Evolutionary conservation across 2,329 filamentous ascomycete genomes (phyloP), one percentile per base, ranked within the genome.

Genomic region (Proliferodiscus dingleyae): DNA sequence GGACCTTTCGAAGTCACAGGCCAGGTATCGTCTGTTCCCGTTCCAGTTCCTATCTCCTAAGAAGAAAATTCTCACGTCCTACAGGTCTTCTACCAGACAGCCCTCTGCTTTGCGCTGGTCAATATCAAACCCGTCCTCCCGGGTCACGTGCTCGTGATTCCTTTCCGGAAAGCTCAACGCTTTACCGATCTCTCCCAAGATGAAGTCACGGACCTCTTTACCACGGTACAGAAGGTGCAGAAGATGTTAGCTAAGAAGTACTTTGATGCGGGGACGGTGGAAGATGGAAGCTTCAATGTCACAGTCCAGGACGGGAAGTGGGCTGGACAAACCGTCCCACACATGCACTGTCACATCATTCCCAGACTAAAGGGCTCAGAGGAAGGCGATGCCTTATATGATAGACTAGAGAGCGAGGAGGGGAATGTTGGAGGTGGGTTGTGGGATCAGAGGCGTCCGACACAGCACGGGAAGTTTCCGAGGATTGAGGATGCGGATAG

Each of bases 91-190:
- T 80, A 94, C 67, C 74, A 75, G 54, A 95, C 90, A 1, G 74
- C 78, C 1, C 75, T 85, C 59, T 87, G 84, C 57, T 96, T 89
- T 70, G 89, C 88, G 43, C 75, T 97, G 52, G 90, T 97, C 47
- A 98, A 98, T 70, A 80, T 97, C 64, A 96, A 95, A 69, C 93
- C 93, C 19, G 79, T 98, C 29, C 77, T 96, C 2, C 89, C 90
- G 0, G 93, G 93, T 46, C 93, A 98, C 70, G 84, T 97, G 51
- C 85, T 98, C 24, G 79, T 98, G 50, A 95, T 87, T 55, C 89
- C 93, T 0, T 76, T 80, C 16, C 74, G 74, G 26, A 68, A 72
- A 22, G 84, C 89, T 55, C 78, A 75, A 38, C 86, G 88, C 40
- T 76, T 97, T 45, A 62, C 59, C 7, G 59, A 61, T 42, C 57